Evolutionary conservation across 2,329 filamentous ascomycete genomes (phyloP).

Genomic region (Nemania diffusa): DNA sequence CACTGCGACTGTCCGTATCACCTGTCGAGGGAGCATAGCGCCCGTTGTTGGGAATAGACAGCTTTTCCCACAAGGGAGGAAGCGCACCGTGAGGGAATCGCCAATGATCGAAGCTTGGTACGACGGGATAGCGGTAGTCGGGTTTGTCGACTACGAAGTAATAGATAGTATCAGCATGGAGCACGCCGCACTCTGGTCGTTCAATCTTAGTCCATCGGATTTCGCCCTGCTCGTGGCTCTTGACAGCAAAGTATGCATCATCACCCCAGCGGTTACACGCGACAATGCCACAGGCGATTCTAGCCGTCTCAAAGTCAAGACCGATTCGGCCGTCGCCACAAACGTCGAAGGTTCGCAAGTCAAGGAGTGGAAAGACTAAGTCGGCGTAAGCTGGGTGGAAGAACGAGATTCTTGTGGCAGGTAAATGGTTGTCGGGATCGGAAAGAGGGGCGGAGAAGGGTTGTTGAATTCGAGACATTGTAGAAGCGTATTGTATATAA

Average conservation of each 20-base stretch:
- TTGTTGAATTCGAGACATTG: too few relatives aligned
- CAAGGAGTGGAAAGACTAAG: conserved; percentile 11
- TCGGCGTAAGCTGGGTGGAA: conserved; percentile 21
- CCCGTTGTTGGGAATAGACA: not conserved
- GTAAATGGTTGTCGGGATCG: not conserved
- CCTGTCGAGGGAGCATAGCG: not conserved
- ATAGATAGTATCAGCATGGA: not conserved
- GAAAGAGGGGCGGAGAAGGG: not conserved
- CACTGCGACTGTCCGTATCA: not conserved
- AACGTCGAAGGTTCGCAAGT: conserved; percentile 1
- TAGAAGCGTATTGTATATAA: too few relatives aligned
- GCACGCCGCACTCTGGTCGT: not conserved
- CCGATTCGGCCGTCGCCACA: not conserved
- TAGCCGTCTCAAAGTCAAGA: conserved; percentile 10
- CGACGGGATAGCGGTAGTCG: conserved; percentile 13
- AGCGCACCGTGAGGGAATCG: conserved; percentile 23
- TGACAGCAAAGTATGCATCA: conserved; percentile 8
- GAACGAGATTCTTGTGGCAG: conserved; percentile 11
- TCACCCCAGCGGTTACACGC: conserved; percentile 20
- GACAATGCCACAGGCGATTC: conserved; percentile 21
- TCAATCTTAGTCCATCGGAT: not conserved
- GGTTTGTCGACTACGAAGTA: conserved; percentile 20
- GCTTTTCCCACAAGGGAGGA: not conserved
- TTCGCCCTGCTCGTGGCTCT: not conserved
- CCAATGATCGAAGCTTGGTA: conserved; percentile 26